Conservation (phyloP, 116 monocot species). For the Iris pallida region DNA sequence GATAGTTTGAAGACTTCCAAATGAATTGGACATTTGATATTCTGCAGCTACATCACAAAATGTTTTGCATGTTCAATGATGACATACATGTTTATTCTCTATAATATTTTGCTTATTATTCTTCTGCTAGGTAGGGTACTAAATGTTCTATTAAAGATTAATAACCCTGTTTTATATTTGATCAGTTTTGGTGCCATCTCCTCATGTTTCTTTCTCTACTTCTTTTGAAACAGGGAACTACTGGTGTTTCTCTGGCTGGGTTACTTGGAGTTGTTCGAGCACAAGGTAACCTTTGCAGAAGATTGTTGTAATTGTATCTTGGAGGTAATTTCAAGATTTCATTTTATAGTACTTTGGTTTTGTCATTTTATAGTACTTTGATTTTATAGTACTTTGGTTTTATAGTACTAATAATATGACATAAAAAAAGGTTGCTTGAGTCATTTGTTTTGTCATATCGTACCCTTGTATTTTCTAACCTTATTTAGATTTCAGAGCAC, state of each 20-base stretch:
- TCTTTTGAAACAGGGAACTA: conserved; percentile 64
- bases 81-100: conserved; percentile 63
- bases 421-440: not conserved
- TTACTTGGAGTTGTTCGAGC: conserved; percentile 88
- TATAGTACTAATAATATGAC: not conserved
- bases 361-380: not conserved
- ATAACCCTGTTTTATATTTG: no score
- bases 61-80: conserved; percentile 98
- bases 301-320: conserved; percentile 95
- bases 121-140: not conserved
- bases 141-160: no score
- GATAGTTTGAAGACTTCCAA: conserved; percentile 94
- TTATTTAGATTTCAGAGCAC: conserved; percentile 68
- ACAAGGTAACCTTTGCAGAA: conserved; percentile 84
- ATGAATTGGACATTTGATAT: conserved; percentile 99
- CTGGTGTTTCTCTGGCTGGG: conserved; percentile 97
- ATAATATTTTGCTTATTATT: not conserved
- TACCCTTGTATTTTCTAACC: not conserved
- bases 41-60: conserved; percentile 69
- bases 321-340: conserved; percentile 54
- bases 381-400: not conserved
- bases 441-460: not conserved
- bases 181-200: no score
- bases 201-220: not conserved
- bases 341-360: not conserved